A percentile compares a stretch with the other conserved stretches of the same genome.
Evolutionary conservation across 768 basidiomycete species (phyloP).

Genomic region (Boletus barrowsii): DNA sequence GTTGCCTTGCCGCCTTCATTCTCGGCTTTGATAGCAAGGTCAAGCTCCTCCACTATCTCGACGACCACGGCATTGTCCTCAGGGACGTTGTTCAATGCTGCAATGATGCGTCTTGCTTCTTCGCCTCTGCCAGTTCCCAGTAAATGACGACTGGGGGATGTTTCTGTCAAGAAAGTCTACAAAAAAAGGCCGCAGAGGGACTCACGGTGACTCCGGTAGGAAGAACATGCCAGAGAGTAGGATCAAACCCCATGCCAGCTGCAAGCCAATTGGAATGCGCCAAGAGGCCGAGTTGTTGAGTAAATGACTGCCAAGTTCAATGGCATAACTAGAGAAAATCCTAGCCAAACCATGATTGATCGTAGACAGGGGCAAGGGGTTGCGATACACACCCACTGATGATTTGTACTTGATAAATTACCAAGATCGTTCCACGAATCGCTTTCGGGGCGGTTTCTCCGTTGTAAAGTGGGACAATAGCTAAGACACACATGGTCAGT

Average conservation of each 20-base stretch:
- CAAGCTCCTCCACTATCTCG: slow-evolving; percentile 61
- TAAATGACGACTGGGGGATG: slow-evolving; percentile 58
- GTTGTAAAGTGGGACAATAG: slow-evolving; percentile 67
- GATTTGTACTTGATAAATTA: slow-evolving; percentile 42
- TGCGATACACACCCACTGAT: slow-evolving; percentile 54
- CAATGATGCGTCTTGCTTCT: slow-evolving; percentile 62
- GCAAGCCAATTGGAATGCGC: slow-evolving; percentile 73
- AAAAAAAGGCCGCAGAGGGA: slow-evolving; percentile 2
- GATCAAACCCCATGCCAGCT: slow-evolving; percentile 66
- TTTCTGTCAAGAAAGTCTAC: neutral
- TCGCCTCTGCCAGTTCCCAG: slow-evolving; percentile 51
- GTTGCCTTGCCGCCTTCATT: slow-evolving; percentile 80
- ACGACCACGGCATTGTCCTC: slow-evolving; percentile 55
- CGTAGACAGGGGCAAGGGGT: neutral
- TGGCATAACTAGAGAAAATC: slow-evolving; percentile 42
- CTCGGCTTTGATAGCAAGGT: slow-evolving; percentile 63
- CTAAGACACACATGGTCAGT: slow-evolving; percentile 23
- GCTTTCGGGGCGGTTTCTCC: slow-evolving; percentile 46
- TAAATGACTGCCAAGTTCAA: slow-evolving; percentile 64
- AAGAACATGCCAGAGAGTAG: slow-evolving; percentile 70
- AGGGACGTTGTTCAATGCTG: slow-evolving; percentile 61
- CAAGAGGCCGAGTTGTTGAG: slow-evolving; percentile 62
- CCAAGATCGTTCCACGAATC: too few species aligned
- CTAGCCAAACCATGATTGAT: slow-evolving; percentile 30
- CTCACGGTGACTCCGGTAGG: slow-evolving; percentile 67